Conservation (phyloP, 352 stramenopile species). For the Discostella stelligera region DNA sequence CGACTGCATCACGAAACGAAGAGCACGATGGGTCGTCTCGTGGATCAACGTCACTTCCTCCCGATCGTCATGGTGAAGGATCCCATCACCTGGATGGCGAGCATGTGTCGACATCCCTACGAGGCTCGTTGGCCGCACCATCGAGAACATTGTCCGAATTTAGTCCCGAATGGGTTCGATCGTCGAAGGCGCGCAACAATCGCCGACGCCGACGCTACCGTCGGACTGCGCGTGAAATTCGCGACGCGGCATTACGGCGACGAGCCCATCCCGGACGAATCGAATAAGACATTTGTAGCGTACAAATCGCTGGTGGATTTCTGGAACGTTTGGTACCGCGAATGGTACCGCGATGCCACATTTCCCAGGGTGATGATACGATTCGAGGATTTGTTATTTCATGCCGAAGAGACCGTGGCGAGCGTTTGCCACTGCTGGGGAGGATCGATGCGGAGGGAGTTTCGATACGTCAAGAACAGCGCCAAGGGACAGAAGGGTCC, state of each 20-base stretch:
- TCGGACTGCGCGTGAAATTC: slow-evolving; percentile 37
- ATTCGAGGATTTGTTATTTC: slow-evolving; percentile 80
- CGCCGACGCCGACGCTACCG: slow-evolving; percentile 12
- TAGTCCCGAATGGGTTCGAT: slow-evolving; percentile 62
- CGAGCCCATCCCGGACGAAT: slow-evolving; percentile 38
- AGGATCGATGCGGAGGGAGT: slow-evolving; percentile 45
- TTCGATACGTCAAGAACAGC: slow-evolving; percentile 59
- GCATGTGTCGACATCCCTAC: slow-evolving; percentile 77
- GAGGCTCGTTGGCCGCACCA: slow-evolving; percentile 52
- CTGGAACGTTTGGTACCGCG: slow-evolving; percentile 71
- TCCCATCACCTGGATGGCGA: slow-evolving; percentile 81
- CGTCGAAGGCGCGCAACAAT: neutral
- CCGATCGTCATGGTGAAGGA: slow-evolving; percentile 83
- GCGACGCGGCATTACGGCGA: slow-evolving; percentile 33
- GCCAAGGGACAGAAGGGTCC: slow-evolving; percentile 49
- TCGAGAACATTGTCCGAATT: slow-evolving; percentile 68
- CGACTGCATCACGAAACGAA: slow-evolving; percentile 32
- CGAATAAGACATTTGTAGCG: slow-evolving; percentile 44
- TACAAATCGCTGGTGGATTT: slow-evolving; percentile 59
- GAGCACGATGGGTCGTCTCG: slow-evolving; percentile 1
- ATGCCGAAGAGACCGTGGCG: slow-evolving; percentile 43
- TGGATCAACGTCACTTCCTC: slow-evolving; percentile 56
- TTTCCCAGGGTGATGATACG: slow-evolving; percentile 73
- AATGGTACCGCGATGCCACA: slow-evolving; percentile 51
- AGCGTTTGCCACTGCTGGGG: slow-evolving; percentile 65